These are phyloP conservation scores for Rubroboletus pulcherrimus DNA, from an alignment of 768 basidiomycete genomes.

Conservation along the genomic window DNA sequence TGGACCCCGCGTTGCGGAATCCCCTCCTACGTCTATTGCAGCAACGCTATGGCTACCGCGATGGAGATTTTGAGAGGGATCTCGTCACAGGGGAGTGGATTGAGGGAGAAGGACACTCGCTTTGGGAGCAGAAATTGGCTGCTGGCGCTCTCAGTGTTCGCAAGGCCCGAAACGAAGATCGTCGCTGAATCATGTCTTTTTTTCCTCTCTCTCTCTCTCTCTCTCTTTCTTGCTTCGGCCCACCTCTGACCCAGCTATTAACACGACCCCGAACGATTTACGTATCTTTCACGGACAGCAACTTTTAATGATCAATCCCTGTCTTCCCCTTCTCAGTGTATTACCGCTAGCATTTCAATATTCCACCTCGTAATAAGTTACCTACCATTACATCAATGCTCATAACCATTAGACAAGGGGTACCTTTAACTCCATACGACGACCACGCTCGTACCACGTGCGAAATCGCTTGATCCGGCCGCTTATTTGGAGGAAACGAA, in stretches of 20 bases:
- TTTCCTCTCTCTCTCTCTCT: neutral
- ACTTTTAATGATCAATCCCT: slow-evolving; percentile 15
- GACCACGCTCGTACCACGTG: slow-evolving; percentile 8
- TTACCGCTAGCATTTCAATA: slow-evolving; percentile 19
- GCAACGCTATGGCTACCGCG: slow-evolving; percentile 70
- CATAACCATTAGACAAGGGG: slow-evolving; percentile 16
- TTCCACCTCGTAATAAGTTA: slow-evolving; percentile 18
- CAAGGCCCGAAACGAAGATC: slow-evolving; percentile 38
- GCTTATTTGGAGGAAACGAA: slow-evolving; percentile 9
- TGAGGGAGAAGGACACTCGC: slow-evolving; percentile 56
- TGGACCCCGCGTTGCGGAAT: slow-evolving; percentile 85
- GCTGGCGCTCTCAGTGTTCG: slow-evolving; percentile 35
- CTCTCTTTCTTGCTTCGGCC: neutral
- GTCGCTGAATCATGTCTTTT: slow-evolving; percentile 27
- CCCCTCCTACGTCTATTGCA: slow-evolving; percentile 71
- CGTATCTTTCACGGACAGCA: slow-evolving; percentile 23
- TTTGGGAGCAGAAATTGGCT: slow-evolving; percentile 59
- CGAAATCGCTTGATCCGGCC: slow-evolving; percentile 19
- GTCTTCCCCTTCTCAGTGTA: slow-evolving; percentile 14
- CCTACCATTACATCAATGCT: slow-evolving; percentile 18
- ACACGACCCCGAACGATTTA: slow-evolving; percentile 20
- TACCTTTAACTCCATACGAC: slow-evolving; percentile 14
- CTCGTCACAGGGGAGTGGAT: slow-evolving; percentile 61
- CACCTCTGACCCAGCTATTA: slow-evolving; percentile 8
- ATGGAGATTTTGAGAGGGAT: slow-evolving; percentile 83